Base-by-base conservation (phyloP, 192 early-diverging fungal genomes). In the Dispira parvispora region DNA sequence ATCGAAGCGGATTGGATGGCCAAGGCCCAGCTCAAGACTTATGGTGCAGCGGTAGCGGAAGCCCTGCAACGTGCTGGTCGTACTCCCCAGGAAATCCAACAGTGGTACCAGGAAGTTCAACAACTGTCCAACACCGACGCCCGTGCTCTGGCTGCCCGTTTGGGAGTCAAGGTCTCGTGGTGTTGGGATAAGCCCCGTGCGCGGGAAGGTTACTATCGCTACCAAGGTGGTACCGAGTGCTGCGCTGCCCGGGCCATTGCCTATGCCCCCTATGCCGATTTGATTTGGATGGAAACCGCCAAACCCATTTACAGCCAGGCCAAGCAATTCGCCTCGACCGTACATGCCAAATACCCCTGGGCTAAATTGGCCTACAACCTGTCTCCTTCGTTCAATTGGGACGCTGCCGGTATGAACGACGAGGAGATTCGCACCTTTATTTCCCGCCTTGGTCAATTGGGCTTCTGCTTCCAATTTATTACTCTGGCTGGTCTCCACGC, bases 381-480 rank as follows among this genome's bases (percentile, higher is more conserved):
- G 57, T 91, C 87, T 45, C 95, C 95, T 25, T 92, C 89, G 27
- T 98, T 96, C 83, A 98, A 98, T 84, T 98, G 93, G 92, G 90
- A 93, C 69, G 90, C 92, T 13, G 91, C 95, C 21, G 92, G 92
- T 46, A 84, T 95, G 85, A 83, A 73, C 43, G 95, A 98, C 72
- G 74, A 83, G 43, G 85, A 95, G 70, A 94, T 98, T 79, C 75
- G 82, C 46, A 71, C 71, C 62, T 98, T 88, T 70, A 84, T 95
- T 54, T 70, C 71, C 20, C 82, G 90, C 62, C 78, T 98, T 26
- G 92, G 88, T 62, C 80, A 80, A 69, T 80, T 95, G 11, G 92
- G 94, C n/a, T 97, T 97, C 77, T 80, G 80, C 43, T 98, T 93
- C 92, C 92, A 98, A 75, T 98, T 98, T 71, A 96, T 94, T 67